Conservation (phyloP, 257 asterid genomes). For the Phtheirospermum japonicum region DNA sequence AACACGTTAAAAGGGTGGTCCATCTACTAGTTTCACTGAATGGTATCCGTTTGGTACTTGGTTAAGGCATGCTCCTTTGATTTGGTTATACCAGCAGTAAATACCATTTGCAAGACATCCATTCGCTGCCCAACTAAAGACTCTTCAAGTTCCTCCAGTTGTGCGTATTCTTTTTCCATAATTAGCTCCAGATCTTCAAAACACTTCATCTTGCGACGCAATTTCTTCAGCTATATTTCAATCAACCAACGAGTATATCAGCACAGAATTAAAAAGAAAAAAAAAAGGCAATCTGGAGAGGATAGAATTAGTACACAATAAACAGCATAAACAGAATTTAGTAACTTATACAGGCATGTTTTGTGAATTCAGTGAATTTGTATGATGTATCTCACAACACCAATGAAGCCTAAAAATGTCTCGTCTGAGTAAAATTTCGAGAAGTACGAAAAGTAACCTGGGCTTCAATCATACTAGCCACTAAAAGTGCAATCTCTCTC, state of each 20-base stretch:
- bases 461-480: conserved; percentile 64
- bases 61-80: conserved; percentile 37
- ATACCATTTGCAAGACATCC: conserved; percentile 45
- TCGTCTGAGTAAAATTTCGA: not conserved
- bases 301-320: not conserved
- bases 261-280: not conserved
- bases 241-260: conserved; percentile 3
- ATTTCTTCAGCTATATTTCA: conserved; percentile 53
- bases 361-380: not conserved
- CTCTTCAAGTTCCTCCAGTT: conserved; percentile 58
- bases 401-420: not conserved
- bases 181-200: conserved; percentile 59
- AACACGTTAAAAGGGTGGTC: not conserved
- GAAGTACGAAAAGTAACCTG: conserved; percentile 51
- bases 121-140: conserved; percentile 50
- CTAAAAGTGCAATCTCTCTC: conserved; percentile 63
- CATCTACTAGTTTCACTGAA: conserved; percentile 22
- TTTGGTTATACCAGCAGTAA: conserved; percentile 46
- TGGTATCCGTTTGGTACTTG: conserved; percentile 36
- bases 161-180: conserved; percentile 56
- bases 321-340: too few relatives aligned
- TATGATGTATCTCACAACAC: too few relatives aligned
- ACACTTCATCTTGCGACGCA: conserved; percentile 54
- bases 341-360: not conserved
- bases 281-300: not conserved